Evolutionary conservation across 1,284 basidiomycete genomes (phyloP), one percentile per base, ranked within the genome.

Genomic region (Papiliotrema laurentii): DNA sequence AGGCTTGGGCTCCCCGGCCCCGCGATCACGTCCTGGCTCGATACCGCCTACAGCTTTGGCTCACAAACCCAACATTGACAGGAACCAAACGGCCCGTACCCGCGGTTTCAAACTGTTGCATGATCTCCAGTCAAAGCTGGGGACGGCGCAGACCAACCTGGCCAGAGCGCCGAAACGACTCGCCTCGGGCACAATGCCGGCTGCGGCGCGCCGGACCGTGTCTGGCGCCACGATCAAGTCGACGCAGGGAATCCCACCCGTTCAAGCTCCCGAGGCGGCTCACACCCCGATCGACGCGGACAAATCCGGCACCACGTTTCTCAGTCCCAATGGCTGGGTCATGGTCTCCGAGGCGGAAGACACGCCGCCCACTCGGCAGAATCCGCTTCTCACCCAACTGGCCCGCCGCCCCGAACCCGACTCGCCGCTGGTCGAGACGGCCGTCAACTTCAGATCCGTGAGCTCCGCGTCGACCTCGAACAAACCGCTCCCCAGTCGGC

Each of bases 171-270:
- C 58, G 0, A 64, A 60, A 35, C 56, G 66, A 11, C 63, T 62
- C 21, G 63, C 76, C 14, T 67, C 75, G 13, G 69, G 67, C 37
- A 78, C 79, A n/a, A 77, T 77, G 42, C 55, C 74, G 46, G 72
- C 77, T 18, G 47, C 39, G 24, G 33, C 36, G 13, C 49, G 37
- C 19, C 44, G 50, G 18, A 26, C 46, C 0, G 33, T 19, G 6
- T 53, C 54, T n/a, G n/a, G n/a, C n/a, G n/a, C n/a, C n/a, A n/a
- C n/a, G n/a, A n/a, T n/a, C n/a, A n/a, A n/a, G n/a, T n/a, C n/a
- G n/a, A n/a, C n/a, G n/a, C n/a, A n/a, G n/a, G n/a, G n/a, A n/a
- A n/a, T n/a, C n/a, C n/a, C n/a, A n/a, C n/a, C n/a, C n/a, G n/a
- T n/a, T n/a, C n/a, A n/a, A n/a, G n/a, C n/a, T n/a, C 43, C 42